Percentiles rank a stretch among this genome's conserved stretches.
Evolutionary conservation across 176 grass and related monocot genomes (phyloP).

Genomic region (Triticum aestivum): DNA sequence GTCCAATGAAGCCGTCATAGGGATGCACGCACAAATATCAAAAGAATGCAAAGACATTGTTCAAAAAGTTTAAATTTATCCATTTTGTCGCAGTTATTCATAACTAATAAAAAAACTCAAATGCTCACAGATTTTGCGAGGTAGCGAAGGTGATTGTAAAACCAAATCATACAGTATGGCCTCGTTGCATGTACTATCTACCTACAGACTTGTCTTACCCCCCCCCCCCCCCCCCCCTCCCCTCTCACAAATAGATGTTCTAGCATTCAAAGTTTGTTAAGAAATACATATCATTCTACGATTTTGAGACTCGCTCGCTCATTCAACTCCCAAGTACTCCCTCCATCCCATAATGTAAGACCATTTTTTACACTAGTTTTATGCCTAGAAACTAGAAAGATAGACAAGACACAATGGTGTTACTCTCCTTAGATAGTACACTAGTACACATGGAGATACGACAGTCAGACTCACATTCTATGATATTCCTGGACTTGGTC

Average conservation of each 20-base stretch:
- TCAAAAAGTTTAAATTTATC: not conserved
- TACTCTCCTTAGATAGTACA: not conserved
- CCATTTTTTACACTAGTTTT: not conserved
- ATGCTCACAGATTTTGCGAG: not conserved
- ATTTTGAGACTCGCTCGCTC: not conserved
- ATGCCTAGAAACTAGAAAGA: slow-evolving; percentile 1
- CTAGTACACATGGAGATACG: not conserved
- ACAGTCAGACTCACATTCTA: slow-evolving; percentile 68
- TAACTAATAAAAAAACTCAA: not conserved
- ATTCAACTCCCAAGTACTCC: not conserved
- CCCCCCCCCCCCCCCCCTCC: too few relatives aligned
- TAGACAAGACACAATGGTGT: not conserved
- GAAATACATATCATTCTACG: not conserved
- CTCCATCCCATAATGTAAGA: too few relatives aligned
- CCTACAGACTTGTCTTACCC: not conserved
- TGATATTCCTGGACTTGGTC: slow-evolving; percentile 88
- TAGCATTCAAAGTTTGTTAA: not conserved
- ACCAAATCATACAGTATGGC: slow-evolving; percentile 1
- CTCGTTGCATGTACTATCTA: slow-evolving; percentile 2
- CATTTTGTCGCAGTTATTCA: not conserved
- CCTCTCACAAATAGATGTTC: not conserved
- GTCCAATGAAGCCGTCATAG: slow-evolving; percentile 10
- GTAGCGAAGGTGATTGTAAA: slow-evolving; percentile 12
- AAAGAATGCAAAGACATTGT: slow-evolving; percentile 11
- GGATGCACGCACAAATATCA: not conserved